Evolutionary conservation across 2,329 filamentous ascomycete species (phyloP), one percentile per base, ranked within the genome.

Genomic region (Talaromyces sp.): DNA sequence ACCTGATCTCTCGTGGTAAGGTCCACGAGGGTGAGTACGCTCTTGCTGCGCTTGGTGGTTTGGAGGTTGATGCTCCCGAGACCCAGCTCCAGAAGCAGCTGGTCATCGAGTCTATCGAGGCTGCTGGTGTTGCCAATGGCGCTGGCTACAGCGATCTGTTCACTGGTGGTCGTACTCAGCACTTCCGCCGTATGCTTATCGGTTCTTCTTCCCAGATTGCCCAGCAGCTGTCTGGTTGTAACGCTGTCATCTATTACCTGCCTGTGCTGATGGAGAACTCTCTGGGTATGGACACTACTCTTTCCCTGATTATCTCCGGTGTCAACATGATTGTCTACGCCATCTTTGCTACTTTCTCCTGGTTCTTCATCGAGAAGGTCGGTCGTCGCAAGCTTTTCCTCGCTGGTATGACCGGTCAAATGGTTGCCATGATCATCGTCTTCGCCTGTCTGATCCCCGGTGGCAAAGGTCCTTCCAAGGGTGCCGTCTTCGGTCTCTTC

Each of bases 21-120:
- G 68, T 79, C 35, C 70, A 74, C 54, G 81, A 76, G 61, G 81
- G 72, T 43, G 73, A 75, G 36, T 72, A 74, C 16, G 79, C 82
- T 13, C 76, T 83, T 29, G 78, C 80, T 11, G 79, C 78, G 5
- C 75, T 83, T 4, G 72, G 71, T 42, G 78, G 77, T 10, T 66
- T 68, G 20, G 62, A 81, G 42, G 56, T 81, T 4, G 78, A 85
- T 42, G 78, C 82, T 57, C 72, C 77, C 8, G 80, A 86, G 63
- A 85, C 85, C 2, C 76, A 80, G 41, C 65, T 80, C 9, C 83
- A 89, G 70, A 80, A 82, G 62, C 82, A 86, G 48, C 84, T 88
- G 1, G 86, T 89, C n/a, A 72, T 84, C n/a, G 87, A 91, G 63
- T 85, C 82, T 1, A 84, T 89, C 56, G 77, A 79, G 36, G 82